Conservation (phyloP, 345 rosid species). For the Anastatica hierochuntica region DNA sequence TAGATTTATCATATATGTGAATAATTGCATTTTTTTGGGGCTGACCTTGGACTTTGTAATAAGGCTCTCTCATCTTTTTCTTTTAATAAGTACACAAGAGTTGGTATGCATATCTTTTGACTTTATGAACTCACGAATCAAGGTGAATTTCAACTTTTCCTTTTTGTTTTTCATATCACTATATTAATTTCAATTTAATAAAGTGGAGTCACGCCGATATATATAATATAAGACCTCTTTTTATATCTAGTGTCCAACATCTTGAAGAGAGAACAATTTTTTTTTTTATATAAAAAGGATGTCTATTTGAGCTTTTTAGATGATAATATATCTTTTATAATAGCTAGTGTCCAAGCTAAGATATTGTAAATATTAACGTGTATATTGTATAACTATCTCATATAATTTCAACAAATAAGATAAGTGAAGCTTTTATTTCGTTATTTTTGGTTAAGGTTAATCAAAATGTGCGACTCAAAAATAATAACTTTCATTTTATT, state of each 20-base stretch:
- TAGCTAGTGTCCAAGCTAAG: neutral
- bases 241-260: neutral
- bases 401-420: neutral
- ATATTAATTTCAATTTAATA: neutral
- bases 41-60: conserved; percentile 19
- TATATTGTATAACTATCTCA: neutral
- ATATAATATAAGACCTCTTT: neutral
- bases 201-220: conserved; percentile 16
- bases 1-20: conserved; percentile 2
- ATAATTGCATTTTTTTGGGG: neutral
- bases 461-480: too few species aligned
- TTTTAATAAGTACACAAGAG: conserved; percentile 10
- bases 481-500: too few species aligned
- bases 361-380: neutral
- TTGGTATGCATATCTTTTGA: conserved; percentile 16
- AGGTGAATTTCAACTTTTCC: conserved; percentile 7
- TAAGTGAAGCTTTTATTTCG: too few species aligned
- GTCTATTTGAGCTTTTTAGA: neutral
- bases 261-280: conserved; percentile 4
- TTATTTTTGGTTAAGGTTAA: too few species aligned
- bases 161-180: neutral
- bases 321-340: conserved; percentile 3
- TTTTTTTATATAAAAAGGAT: conserved; percentile 4
- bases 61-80: neutral
- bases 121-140: conserved; percentile 16